phyloP scores from a whole-genome alignment of 257 asterid species.

The Primulina eburnea region DNA sequence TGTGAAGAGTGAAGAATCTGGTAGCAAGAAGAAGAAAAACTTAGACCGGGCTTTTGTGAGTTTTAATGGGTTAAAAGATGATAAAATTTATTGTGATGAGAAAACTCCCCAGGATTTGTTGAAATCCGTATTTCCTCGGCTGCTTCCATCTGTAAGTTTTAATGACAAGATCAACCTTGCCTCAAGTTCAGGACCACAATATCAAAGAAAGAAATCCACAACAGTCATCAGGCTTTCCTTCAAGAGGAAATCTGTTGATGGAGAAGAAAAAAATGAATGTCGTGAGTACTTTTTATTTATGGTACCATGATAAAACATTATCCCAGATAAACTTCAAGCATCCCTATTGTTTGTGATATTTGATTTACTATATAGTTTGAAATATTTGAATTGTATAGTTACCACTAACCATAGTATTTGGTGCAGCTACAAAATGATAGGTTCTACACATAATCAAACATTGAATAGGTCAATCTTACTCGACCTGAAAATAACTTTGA shows the following conservation, averaged over 20 bases:
- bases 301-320: not conserved
- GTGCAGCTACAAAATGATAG: no score
- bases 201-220: conserved; percentile 55
- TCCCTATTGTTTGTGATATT: not conserved
- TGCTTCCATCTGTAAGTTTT: conserved; percentile 43
- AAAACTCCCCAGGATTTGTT: conserved; percentile 37
- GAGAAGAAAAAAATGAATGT: conserved; percentile 41
- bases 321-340: not conserved
- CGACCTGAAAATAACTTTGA: conserved; percentile 7
- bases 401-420: not conserved
- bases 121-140: conserved; percentile 40
- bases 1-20: conserved; percentile 37
- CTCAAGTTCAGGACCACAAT: conserved; percentile 33
- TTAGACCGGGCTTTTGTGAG: conserved; percentile 44
- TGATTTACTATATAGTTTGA: not conserved
- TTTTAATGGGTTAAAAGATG: conserved; percentile 38
- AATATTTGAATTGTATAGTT: not conserved
- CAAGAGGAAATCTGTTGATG: conserved; percentile 63
- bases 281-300: conserved; percentile 41
- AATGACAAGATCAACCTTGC: conserved; percentile 41
- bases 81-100: conserved; percentile 31
- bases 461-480: not conserved
- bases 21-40: conserved; percentile 33
- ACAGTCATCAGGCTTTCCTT: conserved; percentile 78
- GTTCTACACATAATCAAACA: not conserved